Conservation (phyloP, 768 basidiomycete species). For the Nidula microcarpa region DNA sequence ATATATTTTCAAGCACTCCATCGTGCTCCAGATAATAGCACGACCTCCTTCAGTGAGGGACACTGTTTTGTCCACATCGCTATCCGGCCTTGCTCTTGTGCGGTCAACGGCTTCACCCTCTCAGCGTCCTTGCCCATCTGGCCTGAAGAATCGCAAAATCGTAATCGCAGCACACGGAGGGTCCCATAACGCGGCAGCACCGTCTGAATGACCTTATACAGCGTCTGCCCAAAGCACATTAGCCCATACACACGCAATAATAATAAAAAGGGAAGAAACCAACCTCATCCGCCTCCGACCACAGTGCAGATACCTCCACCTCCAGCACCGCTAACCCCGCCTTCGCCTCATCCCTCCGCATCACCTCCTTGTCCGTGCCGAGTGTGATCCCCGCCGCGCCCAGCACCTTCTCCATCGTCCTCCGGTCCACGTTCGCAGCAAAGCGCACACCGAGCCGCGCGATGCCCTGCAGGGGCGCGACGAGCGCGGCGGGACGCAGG, state of each 20-base stretch:
- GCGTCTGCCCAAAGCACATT: conserved; percentile 15
- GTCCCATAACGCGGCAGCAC: conserved; percentile 35
- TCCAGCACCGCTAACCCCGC: too few species aligned
- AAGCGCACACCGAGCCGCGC: conserved; percentile 29
- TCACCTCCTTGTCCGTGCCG: conserved; percentile 12
- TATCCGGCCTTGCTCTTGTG: conserved; percentile 12
- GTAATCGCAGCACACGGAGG: conserved; percentile 26
- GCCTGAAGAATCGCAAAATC: neutral
- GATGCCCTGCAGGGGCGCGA: conserved; percentile 29
- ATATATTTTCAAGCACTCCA: conserved; percentile 7
- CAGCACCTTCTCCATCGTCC: conserved; percentile 43
- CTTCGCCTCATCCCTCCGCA: conserved; percentile 9
- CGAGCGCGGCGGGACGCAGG: conserved; percentile 38
- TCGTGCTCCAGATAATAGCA: conserved; percentile 21
- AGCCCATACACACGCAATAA: neutral
- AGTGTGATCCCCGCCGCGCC: conserved; percentile 35
- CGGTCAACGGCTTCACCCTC: neutral
- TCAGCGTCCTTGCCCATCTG: neutral
- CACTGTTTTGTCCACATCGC: conserved; percentile 17
- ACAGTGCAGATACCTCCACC: too few species aligned
- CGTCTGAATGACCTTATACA: conserved; percentile 36
- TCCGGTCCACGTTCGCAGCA: conserved; percentile 33
- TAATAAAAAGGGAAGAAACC: neutral
- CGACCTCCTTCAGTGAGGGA: conserved; percentile 18
- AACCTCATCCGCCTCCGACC: neutral